Conservation (phyloP, 2,329 filamentous ascomycete species). For the Diaporthe amygdali region DNA sequence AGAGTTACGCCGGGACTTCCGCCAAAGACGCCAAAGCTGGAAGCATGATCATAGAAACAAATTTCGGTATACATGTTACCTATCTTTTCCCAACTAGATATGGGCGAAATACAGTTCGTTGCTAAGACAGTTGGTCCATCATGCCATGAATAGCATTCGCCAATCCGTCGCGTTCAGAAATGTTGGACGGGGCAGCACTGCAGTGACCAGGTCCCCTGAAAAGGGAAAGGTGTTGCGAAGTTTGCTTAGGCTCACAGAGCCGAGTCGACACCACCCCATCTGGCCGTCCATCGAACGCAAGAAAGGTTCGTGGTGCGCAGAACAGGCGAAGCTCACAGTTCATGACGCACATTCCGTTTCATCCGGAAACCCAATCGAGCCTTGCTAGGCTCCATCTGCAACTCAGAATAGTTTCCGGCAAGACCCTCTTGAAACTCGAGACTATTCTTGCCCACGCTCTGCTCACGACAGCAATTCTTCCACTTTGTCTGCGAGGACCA, state of each 20-base stretch:
- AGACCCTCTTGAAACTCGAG: background rate
- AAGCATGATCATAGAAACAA: background rate
- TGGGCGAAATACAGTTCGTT: background rate
- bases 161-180: background rate
- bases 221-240: background rate
- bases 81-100: background rate
- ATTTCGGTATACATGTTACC: background rate
- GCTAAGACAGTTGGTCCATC: background rate
- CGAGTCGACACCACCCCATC: background rate
- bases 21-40: slow-evolving; percentile 10
- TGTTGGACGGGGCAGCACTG: background rate
- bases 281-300: background rate
- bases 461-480: background rate
- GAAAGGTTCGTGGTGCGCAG: background rate
- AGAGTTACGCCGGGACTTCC: background rate
- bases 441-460: background rate
- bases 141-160: background rate
- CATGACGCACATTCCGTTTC: slow-evolving; percentile 12
- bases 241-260: background rate
- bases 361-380: slow-evolving; percentile 12
- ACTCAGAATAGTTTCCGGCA: no score
- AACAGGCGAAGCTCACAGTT: background rate
- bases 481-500: background rate
- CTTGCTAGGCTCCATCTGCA: background rate
- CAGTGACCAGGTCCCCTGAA: background rate